Conservation (phyloP, 1,139 yeast species). For the Sugiyamaella xylanicola region DNA sequence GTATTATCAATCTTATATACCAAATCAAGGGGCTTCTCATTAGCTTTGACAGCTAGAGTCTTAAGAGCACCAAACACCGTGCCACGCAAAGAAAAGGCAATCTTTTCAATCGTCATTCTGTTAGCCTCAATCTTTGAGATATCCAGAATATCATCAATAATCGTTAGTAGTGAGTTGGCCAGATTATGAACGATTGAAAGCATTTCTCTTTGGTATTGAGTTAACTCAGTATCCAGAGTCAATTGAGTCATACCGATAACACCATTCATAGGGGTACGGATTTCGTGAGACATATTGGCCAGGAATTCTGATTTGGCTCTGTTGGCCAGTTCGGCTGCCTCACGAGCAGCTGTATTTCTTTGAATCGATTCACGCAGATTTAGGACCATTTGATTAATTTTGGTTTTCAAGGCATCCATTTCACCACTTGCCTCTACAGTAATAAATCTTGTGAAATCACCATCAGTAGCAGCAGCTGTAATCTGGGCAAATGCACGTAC, state of each 20-base stretch:
- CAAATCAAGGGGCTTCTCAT: constrained; percentile 77
- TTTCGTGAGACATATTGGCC: constrained; percentile 91
- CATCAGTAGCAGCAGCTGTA: constrained; percentile 92
- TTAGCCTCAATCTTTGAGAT: constrained; percentile 91
- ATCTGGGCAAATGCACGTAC: constrained; percentile 93
- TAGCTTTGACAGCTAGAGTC: constrained; percentile 84
- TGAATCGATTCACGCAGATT: constrained; percentile 86
- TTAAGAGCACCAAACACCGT: constrained; percentile 87
- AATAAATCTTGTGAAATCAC: constrained; percentile 85
- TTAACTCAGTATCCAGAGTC: constrained; percentile 80
- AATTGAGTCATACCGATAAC: constrained; percentile 91
- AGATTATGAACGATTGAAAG: constrained; percentile 81
- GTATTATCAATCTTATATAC: constrained; percentile 82
- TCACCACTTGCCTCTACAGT: constrained; percentile 92
- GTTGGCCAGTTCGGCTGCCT: constrained; percentile 89
- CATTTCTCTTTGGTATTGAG: constrained; percentile 90
- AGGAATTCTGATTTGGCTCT: constrained; percentile 88
- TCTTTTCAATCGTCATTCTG: constrained; percentile 88
- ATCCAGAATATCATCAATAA: constrained; percentile 86
- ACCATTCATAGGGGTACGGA: constrained; percentile 90
- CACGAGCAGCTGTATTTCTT: constrained; percentile 89
- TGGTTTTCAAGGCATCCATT: constrained; percentile 90
- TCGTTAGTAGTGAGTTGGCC: constrained; percentile 79
- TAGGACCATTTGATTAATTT: constrained; percentile 89
- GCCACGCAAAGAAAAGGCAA: constrained; percentile 80